Evolutionary conservation across 495 filamentous ascomycete genomes (phyloP).

Genomic region (Xylaria longipes): DNA sequence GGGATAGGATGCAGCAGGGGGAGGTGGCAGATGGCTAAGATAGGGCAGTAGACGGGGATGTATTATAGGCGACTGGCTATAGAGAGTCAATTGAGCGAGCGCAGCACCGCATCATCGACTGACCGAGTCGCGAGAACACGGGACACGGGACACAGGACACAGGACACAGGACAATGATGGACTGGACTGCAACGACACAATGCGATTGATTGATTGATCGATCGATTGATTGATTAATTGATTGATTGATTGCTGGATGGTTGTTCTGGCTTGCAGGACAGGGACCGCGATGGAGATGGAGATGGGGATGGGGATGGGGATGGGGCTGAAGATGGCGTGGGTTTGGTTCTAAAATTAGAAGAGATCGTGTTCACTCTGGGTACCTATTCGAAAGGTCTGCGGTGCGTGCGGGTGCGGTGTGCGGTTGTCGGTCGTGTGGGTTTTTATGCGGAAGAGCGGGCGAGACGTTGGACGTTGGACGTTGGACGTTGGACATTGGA

Average conservation of each 20-base stretch:
- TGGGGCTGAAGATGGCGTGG: conserved; percentile 52
- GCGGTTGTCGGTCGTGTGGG: conserved; percentile 25
- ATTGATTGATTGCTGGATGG: conserved; percentile 14
- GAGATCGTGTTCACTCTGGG: conserved; percentile 42
- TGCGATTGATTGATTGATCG: conserved; percentile 31
- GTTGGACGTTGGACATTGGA: not conserved
- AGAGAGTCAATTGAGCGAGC: not conserved
- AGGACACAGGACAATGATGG: not conserved
- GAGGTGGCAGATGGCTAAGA: not conserved
- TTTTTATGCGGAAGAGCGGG: conserved; percentile 8
- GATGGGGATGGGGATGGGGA: conserved; percentile 42
- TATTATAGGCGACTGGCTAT: not conserved
- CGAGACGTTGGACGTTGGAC: not conserved
- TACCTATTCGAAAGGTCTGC: not conserved
- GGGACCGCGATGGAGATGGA: conserved; percentile 49
- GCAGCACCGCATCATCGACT: conserved; percentile 8
- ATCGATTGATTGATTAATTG: no score
- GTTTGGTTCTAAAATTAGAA: conserved; percentile 56
- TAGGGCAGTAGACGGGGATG: not conserved
- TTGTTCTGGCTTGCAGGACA: conserved; percentile 36
- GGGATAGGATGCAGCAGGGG: not conserved
- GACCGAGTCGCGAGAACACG: not conserved
- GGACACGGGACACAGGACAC: not conserved
- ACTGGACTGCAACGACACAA: conserved; percentile 38
- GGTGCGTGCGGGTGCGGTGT: conserved; percentile 23